Conservation (phyloP, 805 yeast genomes). For the Lachancea cidri region DNA sequence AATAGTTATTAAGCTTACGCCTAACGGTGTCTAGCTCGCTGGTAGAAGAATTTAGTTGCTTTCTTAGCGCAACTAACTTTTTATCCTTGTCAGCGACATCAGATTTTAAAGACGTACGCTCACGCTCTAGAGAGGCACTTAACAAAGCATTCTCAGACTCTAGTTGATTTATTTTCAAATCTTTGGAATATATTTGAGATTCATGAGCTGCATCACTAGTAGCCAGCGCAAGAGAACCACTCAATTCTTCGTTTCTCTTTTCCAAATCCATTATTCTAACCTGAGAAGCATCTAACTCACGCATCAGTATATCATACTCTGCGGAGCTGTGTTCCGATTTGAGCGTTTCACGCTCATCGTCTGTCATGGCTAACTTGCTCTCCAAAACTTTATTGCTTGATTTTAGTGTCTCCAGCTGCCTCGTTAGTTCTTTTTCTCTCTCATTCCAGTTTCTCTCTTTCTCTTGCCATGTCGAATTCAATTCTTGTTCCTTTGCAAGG, state of each 20-base stretch:
- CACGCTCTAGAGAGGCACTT: conserved; percentile 30
- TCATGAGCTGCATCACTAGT: conserved; percentile 43
- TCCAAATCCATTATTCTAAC: conserved; percentile 66
- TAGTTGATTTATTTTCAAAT: conserved; percentile 44
- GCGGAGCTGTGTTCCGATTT: conserved; percentile 33
- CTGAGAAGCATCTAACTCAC: conserved; percentile 71
- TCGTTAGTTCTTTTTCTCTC: conserved; percentile 47
- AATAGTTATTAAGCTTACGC: conserved; percentile 43
- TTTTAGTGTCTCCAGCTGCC: conserved; percentile 48
- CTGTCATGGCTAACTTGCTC: conserved; percentile 57
- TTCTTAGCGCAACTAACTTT: conserved; percentile 36
- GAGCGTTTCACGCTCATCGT: conserved; percentile 18
- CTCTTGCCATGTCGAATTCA: conserved; percentile 64
- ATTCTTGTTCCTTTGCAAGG: conserved; percentile 69
- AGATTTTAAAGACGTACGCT: conserved; percentile 16
- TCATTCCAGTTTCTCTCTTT: conserved; percentile 63
- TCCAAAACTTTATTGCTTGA: conserved; percentile 59
- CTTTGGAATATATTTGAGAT: conserved; percentile 36
- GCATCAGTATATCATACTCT: conserved; percentile 57
- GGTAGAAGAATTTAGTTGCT: conserved; percentile 45
- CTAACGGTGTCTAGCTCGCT: conserved; percentile 48
- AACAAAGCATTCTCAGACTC: conserved; percentile 61
- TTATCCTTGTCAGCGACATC: conserved; percentile 23
- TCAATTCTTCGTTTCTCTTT: conserved; percentile 68
- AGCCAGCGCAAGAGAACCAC: conserved; percentile 55